A percentile compares a stretch with the other conserved stretches of the same genome.
Conservation (phyloP, 164 flowering plant species). For the Cinnamomum chago region DNA sequence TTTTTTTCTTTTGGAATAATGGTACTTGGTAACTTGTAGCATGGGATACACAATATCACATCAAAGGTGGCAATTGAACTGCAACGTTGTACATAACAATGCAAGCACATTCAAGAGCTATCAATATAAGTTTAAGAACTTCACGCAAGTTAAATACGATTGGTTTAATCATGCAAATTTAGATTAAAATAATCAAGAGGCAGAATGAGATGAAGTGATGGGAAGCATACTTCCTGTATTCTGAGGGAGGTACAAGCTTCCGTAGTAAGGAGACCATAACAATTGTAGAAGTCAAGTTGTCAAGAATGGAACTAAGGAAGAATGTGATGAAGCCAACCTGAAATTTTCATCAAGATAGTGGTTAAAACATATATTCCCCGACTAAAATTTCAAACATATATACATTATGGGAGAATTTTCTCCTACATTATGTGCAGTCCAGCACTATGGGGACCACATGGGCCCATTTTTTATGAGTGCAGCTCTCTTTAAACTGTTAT, state of each 20-base stretch:
- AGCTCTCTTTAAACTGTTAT: too few species aligned
- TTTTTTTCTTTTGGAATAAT: too few species aligned
- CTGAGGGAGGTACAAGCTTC: constrained; percentile 91
- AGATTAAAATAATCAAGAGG: neutral
- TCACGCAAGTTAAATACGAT: neutral
- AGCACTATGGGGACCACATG: too few species aligned
- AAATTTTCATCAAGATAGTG: constrained; percentile 15
- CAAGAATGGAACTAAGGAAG: constrained; percentile 89
- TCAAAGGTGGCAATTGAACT: neutral
- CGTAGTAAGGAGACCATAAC: constrained; percentile 94
- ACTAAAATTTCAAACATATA: too few species aligned
- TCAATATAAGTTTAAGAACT: neutral
- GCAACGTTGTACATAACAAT: neutral
- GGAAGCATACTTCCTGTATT: constrained; percentile 81
- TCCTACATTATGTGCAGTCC: too few species aligned
- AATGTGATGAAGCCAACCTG: constrained; percentile 96
- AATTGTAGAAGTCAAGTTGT: constrained; percentile 93
- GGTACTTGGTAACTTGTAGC: too few species aligned
- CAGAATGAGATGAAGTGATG: neutral
- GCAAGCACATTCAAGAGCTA: neutral
- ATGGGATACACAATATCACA: too few species aligned
- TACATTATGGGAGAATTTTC: too few species aligned
- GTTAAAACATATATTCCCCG: neutral
- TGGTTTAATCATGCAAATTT: neutral
- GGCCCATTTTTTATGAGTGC: too few species aligned